Percentiles rank a stretch among this genome's conserved stretches.
Evolutionary conservation across 192 early-diverging fungal genomes (phyloP).

Genomic region (Backusella sp.): DNA sequence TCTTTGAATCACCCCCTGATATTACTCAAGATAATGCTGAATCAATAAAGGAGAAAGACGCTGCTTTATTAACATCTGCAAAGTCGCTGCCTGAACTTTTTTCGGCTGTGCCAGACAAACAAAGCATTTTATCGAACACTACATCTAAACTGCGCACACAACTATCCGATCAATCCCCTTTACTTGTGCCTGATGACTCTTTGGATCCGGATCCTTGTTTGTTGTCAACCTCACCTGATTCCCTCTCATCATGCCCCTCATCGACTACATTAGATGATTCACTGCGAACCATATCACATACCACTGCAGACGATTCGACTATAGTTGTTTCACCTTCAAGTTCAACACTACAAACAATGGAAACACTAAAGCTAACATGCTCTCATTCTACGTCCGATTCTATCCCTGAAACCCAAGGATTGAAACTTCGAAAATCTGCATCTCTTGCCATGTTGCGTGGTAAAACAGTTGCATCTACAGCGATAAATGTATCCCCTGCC

Average conservation of each 20-base stretch:
- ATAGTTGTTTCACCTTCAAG: neutral
- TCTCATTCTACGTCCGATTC: neutral
- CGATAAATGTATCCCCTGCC: slow-evolving; percentile 14
- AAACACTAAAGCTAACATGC: neutral
- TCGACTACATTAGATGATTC: slow-evolving; percentile 1
- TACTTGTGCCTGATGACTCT: neutral
- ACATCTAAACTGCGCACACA: neutral
- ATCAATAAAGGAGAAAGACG: slow-evolving; percentile 11
- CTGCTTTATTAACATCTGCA: slow-evolving; percentile 10
- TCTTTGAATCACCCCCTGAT: slow-evolving; percentile 44
- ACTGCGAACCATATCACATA: neutral
- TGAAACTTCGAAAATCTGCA: slow-evolving; percentile 11
- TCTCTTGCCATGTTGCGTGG: slow-evolving; percentile 15
- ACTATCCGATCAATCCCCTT: neutral
- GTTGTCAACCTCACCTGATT: slow-evolving; percentile 8
- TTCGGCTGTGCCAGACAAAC: slow-evolving; percentile 14
- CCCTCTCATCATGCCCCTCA: neutral
- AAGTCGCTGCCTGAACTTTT: slow-evolving; percentile 26
- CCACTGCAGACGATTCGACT: neutral
- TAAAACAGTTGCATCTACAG: slow-evolving; percentile 23
- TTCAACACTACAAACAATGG: slow-evolving; percentile 3
- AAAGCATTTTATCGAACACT: neutral
- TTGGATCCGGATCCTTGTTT: neutral
- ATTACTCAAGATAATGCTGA: slow-evolving; percentile 12
- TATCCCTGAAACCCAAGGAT: neutral